These are phyloP conservation scores for Tephrocybe rancida DNA, from an alignment of 768 basidiomycete genomes.

Conservation along the genomic window DNA sequence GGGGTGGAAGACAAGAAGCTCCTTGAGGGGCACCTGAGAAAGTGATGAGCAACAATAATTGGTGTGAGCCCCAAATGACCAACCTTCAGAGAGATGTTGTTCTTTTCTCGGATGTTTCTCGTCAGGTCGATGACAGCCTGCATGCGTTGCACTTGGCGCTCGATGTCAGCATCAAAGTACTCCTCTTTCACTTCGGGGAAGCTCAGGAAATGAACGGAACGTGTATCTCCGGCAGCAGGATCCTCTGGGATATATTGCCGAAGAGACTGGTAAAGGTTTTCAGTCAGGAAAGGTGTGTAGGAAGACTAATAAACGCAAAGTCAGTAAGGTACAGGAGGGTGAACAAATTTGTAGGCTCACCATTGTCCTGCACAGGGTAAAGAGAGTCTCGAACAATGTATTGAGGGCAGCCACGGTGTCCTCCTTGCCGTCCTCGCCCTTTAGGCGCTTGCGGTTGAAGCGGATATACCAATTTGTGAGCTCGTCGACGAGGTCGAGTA, in stretches of 20 bases:
- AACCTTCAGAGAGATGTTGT: conserved; percentile 89
- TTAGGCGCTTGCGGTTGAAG: conserved; percentile 93
- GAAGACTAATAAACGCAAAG: conserved; percentile 66
- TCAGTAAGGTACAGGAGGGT: conserved; percentile 5
- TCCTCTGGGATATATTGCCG: conserved; percentile 83
- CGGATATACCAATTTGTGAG: conserved; percentile 99
- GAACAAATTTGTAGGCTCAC: conserved; percentile 39
- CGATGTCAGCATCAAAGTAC: conserved; percentile 92
- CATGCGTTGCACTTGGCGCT: conserved; percentile 93
- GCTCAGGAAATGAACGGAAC: conserved; percentile 93
- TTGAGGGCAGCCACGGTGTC: conserved; percentile 90
- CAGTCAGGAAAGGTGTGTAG: conserved; percentile 97
- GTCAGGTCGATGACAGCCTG: conserved; percentile 93
- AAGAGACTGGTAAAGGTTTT: conserved; percentile 93
- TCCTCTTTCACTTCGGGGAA: conserved; percentile 95
- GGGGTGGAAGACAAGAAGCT: conserved; percentile 92
- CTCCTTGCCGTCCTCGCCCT: conserved; percentile 90
- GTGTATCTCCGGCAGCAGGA: conserved; percentile 69
- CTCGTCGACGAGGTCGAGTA: conserved; percentile 92
- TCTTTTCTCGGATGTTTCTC: conserved; percentile 84
- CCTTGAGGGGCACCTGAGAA: conserved; percentile 83
- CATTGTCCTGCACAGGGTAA: conserved; percentile 95
- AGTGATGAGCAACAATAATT: conserved; percentile 5
- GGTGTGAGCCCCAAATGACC: conserved; percentile 9
- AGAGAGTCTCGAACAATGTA: conserved; percentile 92